Base-by-base conservation (phyloP, 2,329 filamentous ascomycete species). In the Fusarium sp. region DNA sequence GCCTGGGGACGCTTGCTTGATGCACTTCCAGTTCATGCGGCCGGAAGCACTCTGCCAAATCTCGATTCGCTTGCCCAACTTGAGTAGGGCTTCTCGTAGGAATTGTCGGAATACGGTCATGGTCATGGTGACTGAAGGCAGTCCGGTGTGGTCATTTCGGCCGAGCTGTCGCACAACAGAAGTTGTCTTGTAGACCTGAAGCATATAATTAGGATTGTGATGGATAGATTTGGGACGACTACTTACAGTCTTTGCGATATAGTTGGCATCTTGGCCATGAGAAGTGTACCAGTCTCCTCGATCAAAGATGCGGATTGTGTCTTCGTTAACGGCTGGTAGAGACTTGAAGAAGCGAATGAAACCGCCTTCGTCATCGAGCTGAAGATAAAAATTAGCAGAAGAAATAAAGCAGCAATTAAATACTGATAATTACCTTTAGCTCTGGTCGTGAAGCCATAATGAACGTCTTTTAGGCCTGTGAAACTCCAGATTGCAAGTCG, bases 321-420 rank as follows among this genome's bases (percentile, higher is more conserved):
- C 91, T 41, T 89, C 86, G 73, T 89, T 88, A 55, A 89, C 89
- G 16, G 84, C 76, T 8, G 93, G 89, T 4, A 99, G 86, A n/a
- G 90, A 91, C 74, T 95, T 95, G 85, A 97, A 99, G 83, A 94
- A 97, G 74, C 91, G 93, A 82, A 98, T 98, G 85, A 99, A 99
- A 72, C 95, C 94, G 77, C 91, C 90, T 84, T 99, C 96, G 78
- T 99, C 96, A 77, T 99, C 97, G 78, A 98, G 93, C 92, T 94
- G 58, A 18, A 16, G 21, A 37, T 49, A 16, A 68, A 68, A 25
- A 57, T 73, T 19, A 43, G 67, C 46, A 26, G 3, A 18, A 13
- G 44, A 30, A 41, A 30, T 48, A 31, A 13, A 25, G 19, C n/a
- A 21, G 7, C 41, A 30, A 21, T 34, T 28, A 3, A 13, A 19